phyloP scores from a whole-genome alignment of 306 rosid genomes.

The Myrica gale region DNA sequence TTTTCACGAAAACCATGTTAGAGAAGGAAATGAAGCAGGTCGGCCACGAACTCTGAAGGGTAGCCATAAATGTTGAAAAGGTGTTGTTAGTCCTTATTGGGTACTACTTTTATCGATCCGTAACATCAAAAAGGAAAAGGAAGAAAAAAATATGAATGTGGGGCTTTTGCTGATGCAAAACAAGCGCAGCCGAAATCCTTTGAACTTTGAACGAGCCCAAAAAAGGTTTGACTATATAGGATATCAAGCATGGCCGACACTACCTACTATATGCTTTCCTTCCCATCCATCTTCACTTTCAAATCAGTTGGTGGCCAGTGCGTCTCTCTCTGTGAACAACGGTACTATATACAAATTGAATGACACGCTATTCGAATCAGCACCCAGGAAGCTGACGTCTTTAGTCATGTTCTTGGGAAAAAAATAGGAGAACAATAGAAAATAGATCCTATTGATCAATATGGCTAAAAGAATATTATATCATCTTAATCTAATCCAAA shows the following conservation, averaged over 20 bases:
- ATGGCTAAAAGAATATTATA: neutral
- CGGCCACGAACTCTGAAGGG: conserved; percentile 23
- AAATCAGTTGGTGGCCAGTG: conserved; percentile 23
- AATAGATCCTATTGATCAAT: neutral
- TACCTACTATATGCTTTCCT: conserved; percentile 4
- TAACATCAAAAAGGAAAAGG: neutral
- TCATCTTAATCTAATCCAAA: neutral
- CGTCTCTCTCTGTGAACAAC: conserved; percentile 11
- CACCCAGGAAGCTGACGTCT: conserved; percentile 13
- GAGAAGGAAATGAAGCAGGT: conserved; percentile 8
- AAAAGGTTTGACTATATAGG: conserved; percentile 34
- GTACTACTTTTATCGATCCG: neutral
- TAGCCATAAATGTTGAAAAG: conserved; percentile 9
- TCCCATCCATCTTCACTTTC: conserved; percentile 22
- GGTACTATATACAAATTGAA: no score
- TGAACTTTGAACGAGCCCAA: conserved; percentile 34
- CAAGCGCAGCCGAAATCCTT: conserved; percentile 21
- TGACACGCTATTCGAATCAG: neutral
- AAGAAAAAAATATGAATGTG: neutral
- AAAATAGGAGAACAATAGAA: neutral
- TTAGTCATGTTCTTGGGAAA: neutral
- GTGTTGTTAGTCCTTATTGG: conserved; percentile 4
- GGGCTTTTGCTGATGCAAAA: neutral
- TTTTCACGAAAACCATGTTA: no score
- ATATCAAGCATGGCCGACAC: conserved; percentile 55